Conservation (phyloP, 169 alveolate genomes). For the Toxoplasma gondii region DNA sequence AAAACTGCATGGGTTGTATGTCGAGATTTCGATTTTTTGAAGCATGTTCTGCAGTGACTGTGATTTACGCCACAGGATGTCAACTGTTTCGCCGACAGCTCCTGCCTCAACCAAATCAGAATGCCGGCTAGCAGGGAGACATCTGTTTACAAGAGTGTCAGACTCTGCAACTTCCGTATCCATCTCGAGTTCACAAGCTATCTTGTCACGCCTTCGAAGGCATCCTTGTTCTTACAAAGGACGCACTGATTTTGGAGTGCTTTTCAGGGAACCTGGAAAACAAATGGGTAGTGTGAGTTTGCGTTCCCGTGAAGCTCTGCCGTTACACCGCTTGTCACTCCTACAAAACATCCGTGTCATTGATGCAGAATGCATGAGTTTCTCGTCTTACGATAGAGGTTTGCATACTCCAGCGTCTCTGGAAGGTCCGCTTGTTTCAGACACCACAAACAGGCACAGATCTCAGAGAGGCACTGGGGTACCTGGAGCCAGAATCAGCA, state of each 20-base stretch:
- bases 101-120: neutral
- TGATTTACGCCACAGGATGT: neutral
- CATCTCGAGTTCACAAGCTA: neutral
- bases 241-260: neutral
- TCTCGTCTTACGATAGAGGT: neutral
- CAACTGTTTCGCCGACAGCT: neutral
- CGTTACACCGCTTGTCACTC: conserved; percentile 12
- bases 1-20: too few relatives aligned
- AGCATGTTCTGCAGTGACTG: neutral
- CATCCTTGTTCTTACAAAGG: neutral
- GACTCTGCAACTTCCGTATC: neutral
- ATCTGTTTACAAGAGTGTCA: neutral
- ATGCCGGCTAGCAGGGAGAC: neutral
- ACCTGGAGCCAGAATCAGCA: neutral
- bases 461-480: neutral
- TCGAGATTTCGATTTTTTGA: neutral
- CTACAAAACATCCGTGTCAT: neutral
- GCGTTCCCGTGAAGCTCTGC: neutral
- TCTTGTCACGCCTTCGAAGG: neutral
- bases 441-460: neutral
- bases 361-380: neutral
- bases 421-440: neutral
- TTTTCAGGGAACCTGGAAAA: neutral
- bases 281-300: neutral
- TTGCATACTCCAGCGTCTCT: neutral